Evolutionary conservation across 2,329 filamentous ascomycete species (phyloP).

Genomic region (Xylaria sp.): DNA sequence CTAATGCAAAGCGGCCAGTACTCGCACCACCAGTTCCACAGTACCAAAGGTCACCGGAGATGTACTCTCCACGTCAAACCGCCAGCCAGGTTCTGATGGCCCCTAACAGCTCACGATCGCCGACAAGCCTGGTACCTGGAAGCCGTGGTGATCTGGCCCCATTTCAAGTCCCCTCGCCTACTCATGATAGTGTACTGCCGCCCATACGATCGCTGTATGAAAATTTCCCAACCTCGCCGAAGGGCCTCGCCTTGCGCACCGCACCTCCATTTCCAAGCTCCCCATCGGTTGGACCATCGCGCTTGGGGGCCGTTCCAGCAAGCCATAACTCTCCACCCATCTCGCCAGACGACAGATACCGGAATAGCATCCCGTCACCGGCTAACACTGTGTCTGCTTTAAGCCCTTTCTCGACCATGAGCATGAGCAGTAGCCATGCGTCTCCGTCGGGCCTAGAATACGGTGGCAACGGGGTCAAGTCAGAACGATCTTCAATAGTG

Average conservation of each 20-base stretch:
- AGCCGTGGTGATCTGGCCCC: slow-evolving; percentile 31
- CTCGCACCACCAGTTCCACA: slow-evolving; percentile 31
- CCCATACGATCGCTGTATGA: slow-evolving; percentile 35
- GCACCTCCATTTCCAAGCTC: slow-evolving; percentile 32
- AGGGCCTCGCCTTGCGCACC: slow-evolving; percentile 29
- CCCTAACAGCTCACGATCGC: slow-evolving; percentile 33
- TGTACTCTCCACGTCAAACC: slow-evolving; percentile 26
- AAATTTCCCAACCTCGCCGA: slow-evolving; percentile 33
- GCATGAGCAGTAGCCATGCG: slow-evolving; percentile 23
- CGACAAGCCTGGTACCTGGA: slow-evolving; percentile 30
- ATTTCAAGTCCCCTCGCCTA: slow-evolving; percentile 37
- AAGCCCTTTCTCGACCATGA: slow-evolving; percentile 37
- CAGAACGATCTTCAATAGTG: slow-evolving; percentile 14
- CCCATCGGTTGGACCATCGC: slow-evolving; percentile 31
- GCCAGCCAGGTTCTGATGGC: slow-evolving; percentile 29
- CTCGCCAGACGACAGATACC: slow-evolving; percentile 45
- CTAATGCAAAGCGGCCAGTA: slow-evolving; percentile 24
- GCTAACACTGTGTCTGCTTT: slow-evolving; percentile 36
- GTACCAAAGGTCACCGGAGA: slow-evolving; percentile 26
- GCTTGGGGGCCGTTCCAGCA: slow-evolving; percentile 32
- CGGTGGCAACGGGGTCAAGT: slow-evolving; percentile 35
- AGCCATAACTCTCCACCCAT: slow-evolving; percentile 43
- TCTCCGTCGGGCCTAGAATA: slow-evolving; percentile 40
- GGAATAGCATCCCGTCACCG: slow-evolving; percentile 45
- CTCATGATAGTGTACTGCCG: slow-evolving; percentile 33